Evolutionary conservation across 805 yeast species (phyloP).

Genomic region (Candida nitratophila): DNA sequence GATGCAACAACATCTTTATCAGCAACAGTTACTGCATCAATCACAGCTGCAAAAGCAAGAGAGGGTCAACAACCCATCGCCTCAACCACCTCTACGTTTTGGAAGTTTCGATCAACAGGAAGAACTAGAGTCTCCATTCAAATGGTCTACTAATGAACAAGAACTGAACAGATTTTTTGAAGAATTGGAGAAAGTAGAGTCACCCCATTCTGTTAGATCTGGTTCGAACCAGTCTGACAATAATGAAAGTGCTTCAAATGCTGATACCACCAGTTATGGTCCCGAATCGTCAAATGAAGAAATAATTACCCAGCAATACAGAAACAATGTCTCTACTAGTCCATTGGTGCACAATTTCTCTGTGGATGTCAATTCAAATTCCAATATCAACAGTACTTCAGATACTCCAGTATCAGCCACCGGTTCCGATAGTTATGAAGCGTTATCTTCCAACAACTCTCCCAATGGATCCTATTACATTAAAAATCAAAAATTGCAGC

Average conservation of each 20-base stretch:
- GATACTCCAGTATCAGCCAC: background rate
- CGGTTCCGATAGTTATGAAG: background rate
- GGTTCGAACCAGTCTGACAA: slow-evolving; percentile 3
- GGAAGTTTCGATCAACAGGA: background rate
- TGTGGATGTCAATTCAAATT: background rate
- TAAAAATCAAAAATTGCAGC: background rate
- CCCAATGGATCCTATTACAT: background rate
- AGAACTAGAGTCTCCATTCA: slow-evolving; percentile 12
- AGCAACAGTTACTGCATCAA: background rate
- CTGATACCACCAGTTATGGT: background rate
- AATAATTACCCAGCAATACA: background rate
- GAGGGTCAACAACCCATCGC: background rate
- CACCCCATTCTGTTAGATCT: slow-evolving; percentile 17
- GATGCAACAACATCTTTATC: background rate
- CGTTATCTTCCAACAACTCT: slow-evolving; percentile 1
- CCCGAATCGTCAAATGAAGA: background rate
- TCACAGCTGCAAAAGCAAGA: background rate
- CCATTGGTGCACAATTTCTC: slow-evolving; percentile 1
- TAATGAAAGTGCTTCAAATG: slow-evolving; percentile 5
- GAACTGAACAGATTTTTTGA: slow-evolving; percentile 41
- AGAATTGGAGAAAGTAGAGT: slow-evolving; percentile 31
- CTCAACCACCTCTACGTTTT: background rate
- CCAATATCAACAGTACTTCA: background rate
- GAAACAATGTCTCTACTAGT: background rate
- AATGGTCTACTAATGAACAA: slow-evolving; percentile 30